Base-by-base conservation (phyloP, 2,329 filamentous ascomycete genomes). In the Huntiella decipiens region DNA sequence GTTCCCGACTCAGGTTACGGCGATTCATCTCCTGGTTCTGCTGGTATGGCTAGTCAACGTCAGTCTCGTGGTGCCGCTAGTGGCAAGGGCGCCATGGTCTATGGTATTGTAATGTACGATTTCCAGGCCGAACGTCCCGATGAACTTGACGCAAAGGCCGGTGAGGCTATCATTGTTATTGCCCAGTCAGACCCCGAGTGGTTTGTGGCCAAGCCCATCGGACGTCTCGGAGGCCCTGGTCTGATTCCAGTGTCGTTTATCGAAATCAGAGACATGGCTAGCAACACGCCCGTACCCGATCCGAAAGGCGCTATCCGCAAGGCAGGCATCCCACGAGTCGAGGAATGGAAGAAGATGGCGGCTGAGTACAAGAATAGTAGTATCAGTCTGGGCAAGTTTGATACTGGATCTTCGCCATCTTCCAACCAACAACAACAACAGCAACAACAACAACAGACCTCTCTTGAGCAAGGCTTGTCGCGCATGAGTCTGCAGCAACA, bases 291-390 rank as follows among this genome's bases (percentile, higher is more conserved):
- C 1, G 85, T 95, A 1, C 61, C 73, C 13, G 85, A 96, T 60
- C 77, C 88, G 0, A 70, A 82, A 19, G 87, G 87, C 28, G 88
- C 91, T 1, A 84, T 98, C 47, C 75, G 77, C 55, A 78, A 79
- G 54, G 91, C 91, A 1, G 87, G 88, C 15, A 87, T 98, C 5
- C 91, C 91, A 10, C 81, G 79, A 56, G 91, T 98, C 3, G 91
- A 98, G 58, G 91, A 98, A 56, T 98, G 91, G 91, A 98, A 98
- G 68, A 93, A 92, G 65, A 95, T 95, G 85, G 87, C 91, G 0
- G 88, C 88, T 47, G 88, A 95, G 52, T 98, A 98, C 65, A 98
- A 98, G 68, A 95, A 96, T 60, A 94, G 87, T 60, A 96, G 91
- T 63, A 96, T 98, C 58, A 88, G 87, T 0, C 67, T 98, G 37